phyloP scores from a whole-genome alignment of 2,329 filamentous ascomycete species.

The Fusarium verrucosum region DNA sequence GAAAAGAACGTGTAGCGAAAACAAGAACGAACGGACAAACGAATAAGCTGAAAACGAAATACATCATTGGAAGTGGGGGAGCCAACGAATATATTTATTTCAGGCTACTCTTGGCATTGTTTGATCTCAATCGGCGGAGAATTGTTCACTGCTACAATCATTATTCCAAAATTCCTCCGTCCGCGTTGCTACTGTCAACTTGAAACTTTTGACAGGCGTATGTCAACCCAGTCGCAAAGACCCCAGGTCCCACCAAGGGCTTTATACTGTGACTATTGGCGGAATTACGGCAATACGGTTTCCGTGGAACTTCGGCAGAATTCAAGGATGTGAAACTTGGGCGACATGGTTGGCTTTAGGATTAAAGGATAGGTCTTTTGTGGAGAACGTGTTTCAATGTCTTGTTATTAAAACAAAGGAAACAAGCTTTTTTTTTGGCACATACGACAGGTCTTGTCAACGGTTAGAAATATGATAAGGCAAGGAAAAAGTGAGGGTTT shows the following conservation, averaged over 20 bases:
- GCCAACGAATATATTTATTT: constrained; percentile 13
- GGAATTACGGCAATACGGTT: neutral
- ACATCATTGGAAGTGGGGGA: neutral
- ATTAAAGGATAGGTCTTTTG: constrained; percentile 18
- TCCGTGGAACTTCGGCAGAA: constrained; percentile 12
- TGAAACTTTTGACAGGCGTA: constrained; percentile 3
- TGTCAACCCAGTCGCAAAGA: too few relatives aligned
- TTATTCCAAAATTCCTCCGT: neutral
- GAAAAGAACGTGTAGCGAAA: constrained; percentile 1
- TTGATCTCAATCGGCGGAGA: neutral
- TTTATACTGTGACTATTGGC: neutral
- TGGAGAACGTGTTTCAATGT: constrained; percentile 18
- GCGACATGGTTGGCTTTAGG: neutral
- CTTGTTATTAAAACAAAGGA: neutral
- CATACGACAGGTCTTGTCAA: neutral
- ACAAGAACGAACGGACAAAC: constrained; percentile 9
- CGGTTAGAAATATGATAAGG: neutral
- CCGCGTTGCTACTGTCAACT: neutral
- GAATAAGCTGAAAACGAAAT: neutral
- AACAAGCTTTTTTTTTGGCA: neutral
- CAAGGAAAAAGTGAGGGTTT: accelerated
- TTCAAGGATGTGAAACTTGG: constrained; percentile 1
- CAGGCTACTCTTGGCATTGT: accelerated
- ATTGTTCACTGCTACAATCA: neutral
- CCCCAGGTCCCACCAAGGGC: neutral